Percentiles rank a stretch among this genome's conserved stretches.
Conservation (phyloP, 73 alveolate genomes). For the Paramecium tetraurelia region DNA sequence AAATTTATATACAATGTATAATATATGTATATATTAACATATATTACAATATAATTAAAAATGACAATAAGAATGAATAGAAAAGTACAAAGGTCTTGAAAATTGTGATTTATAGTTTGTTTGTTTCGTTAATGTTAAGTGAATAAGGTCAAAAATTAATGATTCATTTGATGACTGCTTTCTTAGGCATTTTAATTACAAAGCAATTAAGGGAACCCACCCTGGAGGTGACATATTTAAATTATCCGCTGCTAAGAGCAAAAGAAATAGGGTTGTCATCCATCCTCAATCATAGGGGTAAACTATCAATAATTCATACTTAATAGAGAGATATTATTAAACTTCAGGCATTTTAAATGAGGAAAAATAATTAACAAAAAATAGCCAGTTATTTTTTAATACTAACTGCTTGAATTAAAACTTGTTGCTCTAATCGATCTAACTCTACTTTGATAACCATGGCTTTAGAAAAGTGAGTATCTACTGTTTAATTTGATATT, state of each 20-base stretch:
- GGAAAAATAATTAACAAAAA: background rate
- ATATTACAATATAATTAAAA: background rate
- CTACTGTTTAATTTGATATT: background rate
- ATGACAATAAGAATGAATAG: background rate
- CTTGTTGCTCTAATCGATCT: background rate
- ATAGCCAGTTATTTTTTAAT: background rate
- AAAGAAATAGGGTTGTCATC: too few species aligned
- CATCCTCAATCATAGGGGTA: background rate
- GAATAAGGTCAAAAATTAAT: background rate
- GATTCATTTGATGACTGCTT: background rate
- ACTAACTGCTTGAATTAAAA: background rate
- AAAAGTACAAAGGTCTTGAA: too few species aligned
- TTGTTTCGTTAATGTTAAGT: background rate
- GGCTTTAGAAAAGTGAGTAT: background rate
- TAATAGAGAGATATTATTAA: background rate
- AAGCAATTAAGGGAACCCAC: background rate
- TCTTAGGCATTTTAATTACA: background rate
- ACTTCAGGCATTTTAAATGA: background rate
- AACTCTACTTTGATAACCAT: background rate
- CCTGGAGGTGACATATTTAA: too few species aligned
- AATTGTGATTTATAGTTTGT: too few species aligned
- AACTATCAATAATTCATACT: background rate
- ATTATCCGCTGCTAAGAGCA: background rate
- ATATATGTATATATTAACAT: background rate
- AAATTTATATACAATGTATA: background rate